phyloP scores from a whole-genome alignment of 169 alveolate species.

The Toxoplasma gondii region DNA sequence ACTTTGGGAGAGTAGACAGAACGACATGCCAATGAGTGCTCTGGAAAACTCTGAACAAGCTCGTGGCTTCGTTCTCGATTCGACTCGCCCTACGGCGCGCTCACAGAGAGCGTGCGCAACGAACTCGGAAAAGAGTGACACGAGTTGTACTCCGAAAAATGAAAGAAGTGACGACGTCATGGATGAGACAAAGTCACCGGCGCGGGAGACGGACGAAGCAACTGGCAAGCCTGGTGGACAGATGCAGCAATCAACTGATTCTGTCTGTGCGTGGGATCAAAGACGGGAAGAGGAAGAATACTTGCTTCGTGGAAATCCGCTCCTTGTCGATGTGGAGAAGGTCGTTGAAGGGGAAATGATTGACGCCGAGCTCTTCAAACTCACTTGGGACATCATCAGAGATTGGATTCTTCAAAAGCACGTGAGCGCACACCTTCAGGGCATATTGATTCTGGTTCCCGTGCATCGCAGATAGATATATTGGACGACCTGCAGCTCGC shows the following conservation, averaged over 20 bases:
- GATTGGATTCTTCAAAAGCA: slow-evolving; percentile 34
- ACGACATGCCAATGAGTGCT: slow-evolving; percentile 14
- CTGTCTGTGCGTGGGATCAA: background rate
- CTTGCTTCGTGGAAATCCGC: background rate
- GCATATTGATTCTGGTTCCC: background rate
- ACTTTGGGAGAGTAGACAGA: background rate
- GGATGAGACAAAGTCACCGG: background rate
- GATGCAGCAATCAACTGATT: background rate
- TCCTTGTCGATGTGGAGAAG: background rate
- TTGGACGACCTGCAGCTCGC: no score
- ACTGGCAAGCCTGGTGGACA: background rate
- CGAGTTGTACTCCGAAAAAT: background rate
- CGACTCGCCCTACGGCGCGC: background rate
- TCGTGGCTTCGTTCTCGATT: background rate
- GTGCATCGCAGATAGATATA: background rate
- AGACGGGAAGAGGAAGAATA: background rate
- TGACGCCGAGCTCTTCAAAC: slow-evolving; percentile 5
- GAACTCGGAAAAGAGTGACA: background rate
- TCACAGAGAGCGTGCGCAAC: background rate
- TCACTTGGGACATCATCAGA: slow-evolving; percentile 24
- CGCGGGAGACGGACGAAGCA: background rate
- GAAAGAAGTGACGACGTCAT: background rate
- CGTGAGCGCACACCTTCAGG: background rate
- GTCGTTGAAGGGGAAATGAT: slow-evolving; percentile 34
- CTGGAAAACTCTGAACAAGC: slow-evolving; percentile 1